phyloP scores from a whole-genome alignment of 2,329 filamentous ascomycete genomes.

The Venturia oleaginea region DNA sequence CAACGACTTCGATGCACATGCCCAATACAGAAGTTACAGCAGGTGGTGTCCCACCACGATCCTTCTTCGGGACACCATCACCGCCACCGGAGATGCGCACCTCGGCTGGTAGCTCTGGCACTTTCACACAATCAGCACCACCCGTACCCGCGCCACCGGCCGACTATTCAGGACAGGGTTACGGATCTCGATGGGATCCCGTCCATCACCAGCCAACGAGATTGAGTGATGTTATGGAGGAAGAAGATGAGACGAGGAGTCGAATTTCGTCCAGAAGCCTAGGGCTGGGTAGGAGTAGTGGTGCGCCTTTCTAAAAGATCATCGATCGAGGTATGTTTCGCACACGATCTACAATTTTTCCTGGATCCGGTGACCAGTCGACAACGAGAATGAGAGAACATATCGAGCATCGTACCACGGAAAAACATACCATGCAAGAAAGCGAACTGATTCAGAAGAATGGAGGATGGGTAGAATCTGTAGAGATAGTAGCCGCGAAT shows the following conservation, averaged over 20 bases:
- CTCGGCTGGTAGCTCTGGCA: not conserved
- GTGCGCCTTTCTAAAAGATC: not conserved
- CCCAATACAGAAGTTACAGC: not conserved
- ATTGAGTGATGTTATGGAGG: slow-evolving; percentile 79
- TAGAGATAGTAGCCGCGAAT: not conserved
- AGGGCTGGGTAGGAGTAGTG: slow-evolving; percentile 3
- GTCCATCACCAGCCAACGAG: slow-evolving; percentile 81
- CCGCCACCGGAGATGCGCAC: not conserved
- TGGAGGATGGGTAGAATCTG: not conserved
- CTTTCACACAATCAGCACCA: not conserved
- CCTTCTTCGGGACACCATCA: slow-evolving; percentile 3
- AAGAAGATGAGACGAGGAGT: slow-evolving; percentile 42
- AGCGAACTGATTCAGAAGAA: not conserved
- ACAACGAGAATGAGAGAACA: not conserved
- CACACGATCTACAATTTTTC: not conserved
- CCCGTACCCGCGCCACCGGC: slow-evolving; percentile 9
- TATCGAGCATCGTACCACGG: not conserved
- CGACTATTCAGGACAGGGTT: slow-evolving; percentile 43
- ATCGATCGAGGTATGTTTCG: not conserved
- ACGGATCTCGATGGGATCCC: slow-evolving; percentile 59
- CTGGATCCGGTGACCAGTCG: not conserved
- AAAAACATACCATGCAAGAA: not conserved
- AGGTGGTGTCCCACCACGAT: not conserved
- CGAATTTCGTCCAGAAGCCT: slow-evolving; percentile 48
- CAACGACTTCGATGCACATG: not conserved